phyloP scores from a whole-genome alignment of 2,329 filamentous ascomycete genomes.

The Paecilomyces niveus region DNA sequence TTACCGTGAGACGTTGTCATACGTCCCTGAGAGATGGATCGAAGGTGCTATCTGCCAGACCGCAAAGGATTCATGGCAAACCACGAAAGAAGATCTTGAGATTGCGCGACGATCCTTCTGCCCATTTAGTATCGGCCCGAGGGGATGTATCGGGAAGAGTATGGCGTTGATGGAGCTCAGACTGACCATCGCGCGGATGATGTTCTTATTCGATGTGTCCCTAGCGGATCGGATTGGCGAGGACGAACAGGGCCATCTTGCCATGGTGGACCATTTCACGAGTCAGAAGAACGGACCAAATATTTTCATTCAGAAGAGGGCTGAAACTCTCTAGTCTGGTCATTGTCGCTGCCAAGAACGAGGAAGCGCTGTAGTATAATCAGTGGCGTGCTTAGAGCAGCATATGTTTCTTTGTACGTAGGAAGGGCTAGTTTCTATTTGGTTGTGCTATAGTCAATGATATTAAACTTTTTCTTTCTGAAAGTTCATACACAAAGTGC shows the following conservation, averaged over 20 bases:
- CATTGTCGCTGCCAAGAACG: too few species aligned
- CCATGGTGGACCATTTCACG: conserved; percentile 32
- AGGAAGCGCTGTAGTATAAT: neutral
- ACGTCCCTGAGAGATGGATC: conserved; percentile 61
- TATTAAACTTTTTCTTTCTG: too few species aligned
- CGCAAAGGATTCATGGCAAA: conserved; percentile 27
- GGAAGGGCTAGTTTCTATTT: neutral
- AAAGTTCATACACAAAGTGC: too few species aligned
- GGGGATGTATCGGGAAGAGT: conserved; percentile 37
- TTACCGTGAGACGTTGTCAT: conserved; percentile 54
- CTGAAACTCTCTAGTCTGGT: neutral
- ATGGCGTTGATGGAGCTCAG: conserved; percentile 38
- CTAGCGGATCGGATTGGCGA: conserved; percentile 27
- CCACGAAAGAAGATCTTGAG: conserved; percentile 43
- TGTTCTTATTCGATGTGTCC: conserved; percentile 34
- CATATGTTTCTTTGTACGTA: neutral
- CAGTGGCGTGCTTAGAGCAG: neutral
- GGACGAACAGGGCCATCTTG: conserved; percentile 27
- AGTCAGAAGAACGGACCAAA: conserved; percentile 31
- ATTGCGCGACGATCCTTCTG: conserved; percentile 63
- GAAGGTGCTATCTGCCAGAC: conserved; percentile 37
- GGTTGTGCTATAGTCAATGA: neutral
- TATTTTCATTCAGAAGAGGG: conserved; percentile 15
- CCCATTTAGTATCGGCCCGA: conserved; percentile 44
- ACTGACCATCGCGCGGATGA: conserved; percentile 29